Evolutionary conservation across 352 stramenopile genomes (phyloP), one percentile per base, ranked within the genome.

Genomic region (Phytopythium litorale): DNA sequence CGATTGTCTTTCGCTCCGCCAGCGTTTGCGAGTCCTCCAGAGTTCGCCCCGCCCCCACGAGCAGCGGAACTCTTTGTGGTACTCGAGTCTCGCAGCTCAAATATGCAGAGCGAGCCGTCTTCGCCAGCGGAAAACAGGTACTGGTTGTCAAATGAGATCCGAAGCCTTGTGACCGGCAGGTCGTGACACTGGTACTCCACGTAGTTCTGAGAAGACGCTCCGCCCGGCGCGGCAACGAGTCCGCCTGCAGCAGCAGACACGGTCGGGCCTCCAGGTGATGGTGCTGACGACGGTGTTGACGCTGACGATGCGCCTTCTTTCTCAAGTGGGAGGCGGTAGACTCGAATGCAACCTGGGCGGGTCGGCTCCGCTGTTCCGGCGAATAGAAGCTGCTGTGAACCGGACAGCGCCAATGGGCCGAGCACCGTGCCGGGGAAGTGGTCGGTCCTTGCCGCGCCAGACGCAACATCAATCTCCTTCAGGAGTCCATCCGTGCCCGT

Each of bases 101-200:
- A 97, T 33, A 98, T 93, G 48, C 81, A 96, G 28, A 98, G 51
- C 40, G 81, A 92, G 9, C 95, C 94, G 57, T 97, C 90, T 72
- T 98, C 91, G 42, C 94, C 94, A 7, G 87, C 84, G n/a, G 88
- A 96, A 63, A 98, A 92, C n/a, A 98, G 70, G 55, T 79, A 96
- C 56, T 96, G 84, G 58, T 98, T 96, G 67, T 98, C 92, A 56
- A 84, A 89, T 13, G 86, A 94, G 33, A 94, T 58, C 2, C 86
- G 75, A 37, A 94, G 70, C 0, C 86, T 68, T 35, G 86, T 88
- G 19, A 94, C 82, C 3, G 83, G 80, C 13, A 91, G 66, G 54
- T 94, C 86, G 25, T 94, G 86, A 25, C 86, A 92, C 65, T 92
- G 83, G 33, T 89, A 92, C 53, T 94, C 86, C 1, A 72, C 58